Conservation (phyloP, 129 eudicot genomes). For the Flaveria sonorensis region DNA sequence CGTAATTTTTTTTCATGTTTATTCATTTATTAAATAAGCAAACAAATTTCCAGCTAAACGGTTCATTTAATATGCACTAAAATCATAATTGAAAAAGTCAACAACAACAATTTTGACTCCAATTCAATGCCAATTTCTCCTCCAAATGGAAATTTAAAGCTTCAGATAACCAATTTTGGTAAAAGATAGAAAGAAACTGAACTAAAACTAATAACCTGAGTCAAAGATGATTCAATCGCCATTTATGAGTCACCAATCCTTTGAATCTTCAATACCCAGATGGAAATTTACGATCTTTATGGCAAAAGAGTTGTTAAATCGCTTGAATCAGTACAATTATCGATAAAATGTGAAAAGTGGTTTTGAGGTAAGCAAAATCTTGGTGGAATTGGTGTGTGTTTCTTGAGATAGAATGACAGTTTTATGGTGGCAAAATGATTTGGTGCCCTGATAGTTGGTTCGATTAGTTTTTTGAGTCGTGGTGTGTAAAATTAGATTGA, state of each 20-base stretch:
- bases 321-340: neutral
- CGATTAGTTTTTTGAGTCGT: neutral
- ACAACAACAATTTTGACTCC: slow-evolving; percentile 23
- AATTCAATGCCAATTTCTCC: neutral
- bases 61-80: too few relatives aligned
- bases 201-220: slow-evolving; percentile 30
- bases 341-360: slow-evolving; percentile 17
- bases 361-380: slow-evolving; percentile 1
- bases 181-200: neutral
- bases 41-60: too few relatives aligned
- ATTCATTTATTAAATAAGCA: too few relatives aligned
- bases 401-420: slow-evolving; percentile 22
- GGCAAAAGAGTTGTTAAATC: neutral
- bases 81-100: slow-evolving; percentile 18
- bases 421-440: slow-evolving; percentile 33
- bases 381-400: slow-evolving; percentile 29
- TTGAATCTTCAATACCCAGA: slow-evolving; percentile 31
- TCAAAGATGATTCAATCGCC: slow-evolving; percentile 32
- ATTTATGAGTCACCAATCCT: slow-evolving; percentile 13
- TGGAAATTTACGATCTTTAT: slow-evolving; percentile 2
- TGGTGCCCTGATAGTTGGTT: slow-evolving; percentile 28
- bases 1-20: too few relatives aligned
- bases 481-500: slow-evolving; percentile 17
- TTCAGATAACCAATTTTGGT: too few relatives aligned
- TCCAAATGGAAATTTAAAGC: too few relatives aligned